Evolutionary conservation across 2,329 filamentous ascomycete genomes (phyloP).

Genomic region (Monascus ruber): DNA sequence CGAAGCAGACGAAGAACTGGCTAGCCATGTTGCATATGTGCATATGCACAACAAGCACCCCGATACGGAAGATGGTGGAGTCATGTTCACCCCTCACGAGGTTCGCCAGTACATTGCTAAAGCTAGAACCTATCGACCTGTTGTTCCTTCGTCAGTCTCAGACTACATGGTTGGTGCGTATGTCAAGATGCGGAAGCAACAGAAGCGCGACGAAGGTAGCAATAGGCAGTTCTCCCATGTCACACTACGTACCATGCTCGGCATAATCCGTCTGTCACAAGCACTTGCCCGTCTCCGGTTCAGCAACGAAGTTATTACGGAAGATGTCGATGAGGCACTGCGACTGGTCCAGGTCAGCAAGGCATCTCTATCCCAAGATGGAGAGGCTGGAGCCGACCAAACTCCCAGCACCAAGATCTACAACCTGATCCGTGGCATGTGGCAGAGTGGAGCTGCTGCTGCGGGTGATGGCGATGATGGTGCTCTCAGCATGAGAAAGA

Average conservation of each 20-base stretch:
- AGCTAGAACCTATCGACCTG: conserved; percentile 77
- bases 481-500: conserved; percentile 76
- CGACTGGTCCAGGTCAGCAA: conserved; percentile 88
- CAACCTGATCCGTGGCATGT: conserved; percentile 80
- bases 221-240: conserved; percentile 92
- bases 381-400: conserved; percentile 51
- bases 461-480: conserved; percentile 62
- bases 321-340: conserved; percentile 92
- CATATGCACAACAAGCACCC: conserved; percentile 96
- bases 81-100: conserved; percentile 86
- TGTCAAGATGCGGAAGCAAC: conserved; percentile 82
- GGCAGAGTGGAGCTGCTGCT: conserved; percentile 68
- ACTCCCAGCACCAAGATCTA: conserved; percentile 87
- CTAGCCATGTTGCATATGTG: conserved; percentile 88
- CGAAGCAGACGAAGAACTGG: conserved; percentile 83
- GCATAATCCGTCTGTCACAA: conserved; percentile 84
- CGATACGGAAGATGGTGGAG: conserved; percentile 52
- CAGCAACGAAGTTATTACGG: conserved; percentile 68
- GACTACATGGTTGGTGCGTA: conserved; percentile 98
- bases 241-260: conserved; percentile 83
- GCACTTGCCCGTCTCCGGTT: conserved; percentile 88
- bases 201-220: conserved; percentile 79
- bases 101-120: conserved; percentile 93
- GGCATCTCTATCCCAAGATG: conserved; percentile 70
- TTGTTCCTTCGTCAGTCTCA: conserved; percentile 71